Evolutionary conservation across 192 early-diverging fungal genomes (phyloP).

Genomic region (Backusella westeae): DNA sequence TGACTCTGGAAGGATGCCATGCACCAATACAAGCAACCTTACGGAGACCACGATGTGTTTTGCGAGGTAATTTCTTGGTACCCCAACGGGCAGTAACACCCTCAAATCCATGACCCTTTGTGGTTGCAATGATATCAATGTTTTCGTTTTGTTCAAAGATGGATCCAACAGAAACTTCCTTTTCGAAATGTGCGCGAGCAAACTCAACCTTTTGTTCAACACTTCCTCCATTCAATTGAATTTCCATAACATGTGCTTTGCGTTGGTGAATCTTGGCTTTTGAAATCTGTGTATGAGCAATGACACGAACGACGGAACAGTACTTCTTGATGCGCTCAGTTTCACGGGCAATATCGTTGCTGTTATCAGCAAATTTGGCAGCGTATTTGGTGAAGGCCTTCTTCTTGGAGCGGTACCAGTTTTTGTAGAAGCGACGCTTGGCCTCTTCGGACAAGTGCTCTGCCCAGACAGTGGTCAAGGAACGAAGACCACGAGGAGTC

Average conservation of each 20-base stretch:
- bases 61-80: slow-evolving; percentile 99
- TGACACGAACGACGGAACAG: slow-evolving; percentile 95
- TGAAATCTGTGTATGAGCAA: slow-evolving; percentile 96
- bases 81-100: slow-evolving; percentile 99
- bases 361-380: slow-evolving; percentile 89
- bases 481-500: slow-evolving; percentile 97
- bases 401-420: slow-evolving; percentile 99
- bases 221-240: slow-evolving; percentile 98
- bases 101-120: slow-evolving; percentile 99
- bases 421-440: slow-evolving; percentile 99
- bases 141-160: slow-evolving; percentile 99
- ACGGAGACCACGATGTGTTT: slow-evolving; percentile 99
- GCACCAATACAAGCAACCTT: slow-evolving; percentile 99
- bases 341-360: slow-evolving; percentile 87
- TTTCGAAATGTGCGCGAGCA: slow-evolving; percentile 97
- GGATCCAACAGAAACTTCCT: slow-evolving; percentile 81
- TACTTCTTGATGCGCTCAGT: slow-evolving; percentile 99
- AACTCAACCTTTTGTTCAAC: slow-evolving; percentile 97
- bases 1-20: slow-evolving; percentile 96
- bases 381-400: slow-evolving; percentile 99
- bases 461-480: slow-evolving; percentile 99
- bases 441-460: slow-evolving; percentile 97
- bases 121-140: slow-evolving; percentile 98
- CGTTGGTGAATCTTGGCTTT: slow-evolving; percentile 96
- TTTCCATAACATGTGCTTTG: slow-evolving; percentile 99